phyloP scores from a whole-genome alignment of 768 basidiomycete species.

The Boletellus emodensis region DNA sequence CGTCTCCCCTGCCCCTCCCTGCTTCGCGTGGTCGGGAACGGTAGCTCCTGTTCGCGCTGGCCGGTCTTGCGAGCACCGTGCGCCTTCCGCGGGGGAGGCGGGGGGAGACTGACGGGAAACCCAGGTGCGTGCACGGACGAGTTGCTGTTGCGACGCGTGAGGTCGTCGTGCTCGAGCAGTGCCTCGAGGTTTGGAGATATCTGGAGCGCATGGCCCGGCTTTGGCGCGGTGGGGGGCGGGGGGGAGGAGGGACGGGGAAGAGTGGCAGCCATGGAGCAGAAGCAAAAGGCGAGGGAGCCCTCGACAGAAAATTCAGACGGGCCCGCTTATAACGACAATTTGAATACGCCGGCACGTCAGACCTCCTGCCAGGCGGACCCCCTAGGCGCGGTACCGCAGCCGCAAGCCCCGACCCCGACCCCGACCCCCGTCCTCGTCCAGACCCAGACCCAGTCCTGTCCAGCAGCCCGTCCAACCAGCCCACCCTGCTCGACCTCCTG shows the following conservation, averaged over 20 bases:
- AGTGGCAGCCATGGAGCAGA: conserved; percentile 17
- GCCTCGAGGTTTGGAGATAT: conserved; percentile 62
- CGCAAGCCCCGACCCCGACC: too few species aligned
- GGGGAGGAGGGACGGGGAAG: conserved; percentile 23
- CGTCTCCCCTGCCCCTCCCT: conserved; percentile 16
- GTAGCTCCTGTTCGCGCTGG: neutral
- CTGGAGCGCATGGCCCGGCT: conserved; percentile 30
- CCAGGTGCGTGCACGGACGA: conserved; percentile 22
- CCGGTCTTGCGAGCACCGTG: conserved; percentile 12
- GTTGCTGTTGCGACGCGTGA: conserved; percentile 32
- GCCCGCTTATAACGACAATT: conserved; percentile 14
- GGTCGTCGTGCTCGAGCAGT: conserved; percentile 54
- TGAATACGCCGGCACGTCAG: conserved; percentile 3
- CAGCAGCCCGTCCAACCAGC: too few species aligned
- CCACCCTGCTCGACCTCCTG: too few species aligned
- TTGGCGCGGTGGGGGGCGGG: neutral
- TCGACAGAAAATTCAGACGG: neutral
- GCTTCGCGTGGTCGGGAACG: conserved; percentile 9
- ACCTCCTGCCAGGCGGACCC: too few species aligned
- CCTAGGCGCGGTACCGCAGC: too few species aligned
- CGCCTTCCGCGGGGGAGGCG: conserved; percentile 31
- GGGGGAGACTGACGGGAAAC: conserved; percentile 28
- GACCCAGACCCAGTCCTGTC: too few species aligned
- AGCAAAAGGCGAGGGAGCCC: neutral
- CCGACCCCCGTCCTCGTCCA: too few species aligned